A percentile compares a stretch with the other conserved stretches of the same genome.
phyloP scores from a whole-genome alignment of 768 basidiomycete species.

The Tulasnella sp. region DNA sequence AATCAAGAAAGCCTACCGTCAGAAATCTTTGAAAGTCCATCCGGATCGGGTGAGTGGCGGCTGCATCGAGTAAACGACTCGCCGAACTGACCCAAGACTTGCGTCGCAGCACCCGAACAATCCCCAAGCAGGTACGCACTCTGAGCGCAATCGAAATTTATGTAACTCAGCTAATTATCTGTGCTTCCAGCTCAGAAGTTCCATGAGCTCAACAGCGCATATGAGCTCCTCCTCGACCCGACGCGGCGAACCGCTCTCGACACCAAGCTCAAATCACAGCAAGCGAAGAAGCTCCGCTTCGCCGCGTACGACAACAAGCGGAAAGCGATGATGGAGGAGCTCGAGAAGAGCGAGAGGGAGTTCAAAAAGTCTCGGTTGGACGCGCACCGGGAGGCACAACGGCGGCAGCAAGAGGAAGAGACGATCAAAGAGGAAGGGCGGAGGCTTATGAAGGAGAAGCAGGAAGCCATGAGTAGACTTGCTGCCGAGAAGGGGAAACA shows the following conservation, averaged over 20 bases:
- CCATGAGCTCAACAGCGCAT: slow-evolving; percentile 72
- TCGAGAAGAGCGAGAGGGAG: slow-evolving; percentile 65
- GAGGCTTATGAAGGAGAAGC: slow-evolving; percentile 52
- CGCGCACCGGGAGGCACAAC: slow-evolving; percentile 44
- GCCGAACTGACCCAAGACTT: slow-evolving; percentile 14
- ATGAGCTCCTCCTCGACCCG: slow-evolving; percentile 72
- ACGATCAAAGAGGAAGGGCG: slow-evolving; percentile 66
- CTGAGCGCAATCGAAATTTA: not conserved
- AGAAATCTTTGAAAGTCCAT: slow-evolving; percentile 74
- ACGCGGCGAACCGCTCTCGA: slow-evolving; percentile 67
- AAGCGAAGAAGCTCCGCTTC: slow-evolving; percentile 59
- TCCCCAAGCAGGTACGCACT: slow-evolving; percentile 53
- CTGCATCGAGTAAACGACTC: not conserved
- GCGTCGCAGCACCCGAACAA: slow-evolving; percentile 59
- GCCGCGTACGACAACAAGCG: slow-evolving; percentile 60
- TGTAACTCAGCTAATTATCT: not conserved
- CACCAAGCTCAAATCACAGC: slow-evolving; percentile 59
- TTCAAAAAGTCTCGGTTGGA: slow-evolving; percentile 61
- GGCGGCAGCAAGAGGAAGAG: slow-evolving; percentile 50
- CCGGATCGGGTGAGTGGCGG: slow-evolving; percentile 58
- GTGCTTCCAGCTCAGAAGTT: slow-evolving; percentile 53
- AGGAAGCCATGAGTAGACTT: slow-evolving; percentile 34
- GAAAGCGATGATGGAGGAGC: slow-evolving; percentile 60
- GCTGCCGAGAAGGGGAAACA: slow-evolving; percentile 25
- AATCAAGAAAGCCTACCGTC: slow-evolving; percentile 67